These are phyloP conservation scores for Dentiscutata heterogama DNA, from an alignment of 371 early-diverging fungal genomes.

Conservation along the genomic window DNA sequence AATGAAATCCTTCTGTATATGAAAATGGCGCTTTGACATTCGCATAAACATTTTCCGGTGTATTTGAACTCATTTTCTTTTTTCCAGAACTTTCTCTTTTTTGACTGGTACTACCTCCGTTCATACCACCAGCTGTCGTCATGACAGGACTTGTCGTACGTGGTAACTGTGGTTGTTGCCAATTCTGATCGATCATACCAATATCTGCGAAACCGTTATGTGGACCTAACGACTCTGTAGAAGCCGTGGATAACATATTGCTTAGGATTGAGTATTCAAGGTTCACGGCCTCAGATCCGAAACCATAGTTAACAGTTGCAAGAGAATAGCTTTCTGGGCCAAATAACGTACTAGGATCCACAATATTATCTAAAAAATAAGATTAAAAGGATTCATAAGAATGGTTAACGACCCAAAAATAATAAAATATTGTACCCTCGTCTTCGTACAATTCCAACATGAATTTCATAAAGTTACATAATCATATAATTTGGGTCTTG, in stretches of 20 bases:
- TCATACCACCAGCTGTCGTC: neutral
- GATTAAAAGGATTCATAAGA: neutral
- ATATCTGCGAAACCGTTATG: constrained; percentile 36
- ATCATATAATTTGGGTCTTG: too few relatives aligned
- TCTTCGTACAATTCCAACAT: neutral
- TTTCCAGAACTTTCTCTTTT: constrained; percentile 36
- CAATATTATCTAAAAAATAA: constrained; percentile 19
- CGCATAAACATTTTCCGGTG: constrained; percentile 78
- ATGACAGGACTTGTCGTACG: constrained; percentile 25
- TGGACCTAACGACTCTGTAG: constrained; percentile 49
- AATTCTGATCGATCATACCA: constrained; percentile 47
- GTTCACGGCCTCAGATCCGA: constrained; percentile 87
- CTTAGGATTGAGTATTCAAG: constrained; percentile 90
- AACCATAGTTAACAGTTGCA: constrained; percentile 59
- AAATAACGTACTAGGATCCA: constrained; percentile 40
- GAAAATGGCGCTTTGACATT: constrained; percentile 81
- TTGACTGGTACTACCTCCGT: constrained; percentile 13
- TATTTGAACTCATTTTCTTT: constrained; percentile 51
- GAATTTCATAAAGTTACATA: neutral
- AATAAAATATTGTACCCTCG: neutral
- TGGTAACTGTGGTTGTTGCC: constrained; percentile 39
- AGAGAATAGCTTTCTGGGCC: constrained; percentile 47
- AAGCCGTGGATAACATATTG: constrained; percentile 74
- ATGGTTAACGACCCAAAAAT: neutral
- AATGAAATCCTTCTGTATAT: constrained; percentile 92